phyloP scores from a whole-genome alignment of 1,139 yeast species.

The Hansenula lynferdii region DNA sequence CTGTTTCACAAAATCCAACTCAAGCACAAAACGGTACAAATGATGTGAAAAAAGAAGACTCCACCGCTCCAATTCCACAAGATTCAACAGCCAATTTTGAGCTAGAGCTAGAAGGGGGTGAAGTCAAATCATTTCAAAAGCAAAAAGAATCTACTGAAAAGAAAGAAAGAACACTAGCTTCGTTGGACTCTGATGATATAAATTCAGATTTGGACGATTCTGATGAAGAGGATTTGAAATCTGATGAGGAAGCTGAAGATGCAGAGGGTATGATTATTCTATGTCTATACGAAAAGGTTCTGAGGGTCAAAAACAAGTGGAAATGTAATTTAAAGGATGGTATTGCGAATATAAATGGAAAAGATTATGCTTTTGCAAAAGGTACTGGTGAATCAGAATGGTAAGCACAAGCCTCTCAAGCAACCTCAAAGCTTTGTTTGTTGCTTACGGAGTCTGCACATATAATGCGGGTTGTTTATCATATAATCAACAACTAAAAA shows the following conservation, averaged over 20 bases:
- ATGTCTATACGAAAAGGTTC: slow-evolving; percentile 93
- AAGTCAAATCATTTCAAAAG: slow-evolving; percentile 13
- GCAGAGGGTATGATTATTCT: slow-evolving; percentile 85
- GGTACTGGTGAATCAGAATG: slow-evolving; percentile 97
- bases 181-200: slow-evolving; percentile 45
- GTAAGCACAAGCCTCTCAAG: no score
- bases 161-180: slow-evolving; percentile 21
- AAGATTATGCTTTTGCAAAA: slow-evolving; percentile 87
- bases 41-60: slow-evolving; percentile 4
- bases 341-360: slow-evolving; percentile 85
- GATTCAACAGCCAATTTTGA: slow-evolving; percentile 10
- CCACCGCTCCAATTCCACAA: neutral
- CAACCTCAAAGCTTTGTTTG: no score
- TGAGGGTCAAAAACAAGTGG: slow-evolving; percentile 96
- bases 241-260: slow-evolving; percentile 62
- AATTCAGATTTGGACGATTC: slow-evolving; percentile 54
- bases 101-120: slow-evolving; percentile 16
- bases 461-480: no score
- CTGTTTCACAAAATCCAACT: neutral
- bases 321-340: slow-evolving; percentile 96
- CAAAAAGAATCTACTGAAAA: slow-evolving; percentile 14
- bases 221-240: slow-evolving; percentile 45
- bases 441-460: no score
- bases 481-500: no score
- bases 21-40: neutral